Conservation (phyloP, 2,329 filamentous ascomycete genomes). For the Colletotrichum tropicale region DNA sequence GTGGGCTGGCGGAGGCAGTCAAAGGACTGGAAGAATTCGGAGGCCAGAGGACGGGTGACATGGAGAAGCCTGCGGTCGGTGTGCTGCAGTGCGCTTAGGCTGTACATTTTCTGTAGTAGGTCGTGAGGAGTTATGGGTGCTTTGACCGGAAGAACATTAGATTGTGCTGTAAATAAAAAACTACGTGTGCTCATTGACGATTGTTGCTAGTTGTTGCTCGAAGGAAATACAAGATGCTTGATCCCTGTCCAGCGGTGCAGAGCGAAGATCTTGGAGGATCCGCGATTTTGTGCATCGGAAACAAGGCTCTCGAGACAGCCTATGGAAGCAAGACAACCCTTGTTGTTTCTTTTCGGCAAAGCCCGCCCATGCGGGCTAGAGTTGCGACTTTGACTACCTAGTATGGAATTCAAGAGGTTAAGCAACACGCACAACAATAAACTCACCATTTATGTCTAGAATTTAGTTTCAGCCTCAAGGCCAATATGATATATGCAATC, state of each 20-base stretch:
- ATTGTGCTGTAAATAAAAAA: not conserved
- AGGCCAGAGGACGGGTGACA: not conserved
- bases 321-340: not conserved
- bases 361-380: not conserved
- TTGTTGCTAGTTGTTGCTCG: not conserved
- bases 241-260: not conserved
- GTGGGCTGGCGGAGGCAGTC: not conserved
- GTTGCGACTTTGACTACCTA: not conserved
- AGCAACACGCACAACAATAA: not conserved
- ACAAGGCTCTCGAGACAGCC: not conserved
- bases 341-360: not conserved
- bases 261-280: not conserved
- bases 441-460: not conserved
- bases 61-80: not conserved
- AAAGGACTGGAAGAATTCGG: not conserved
- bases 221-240: not conserved
- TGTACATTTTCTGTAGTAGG: not conserved
- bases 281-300: not conserved
- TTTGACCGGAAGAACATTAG: not conserved
- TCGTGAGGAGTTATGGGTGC: not conserved
- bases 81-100: not conserved
- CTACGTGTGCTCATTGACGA: not conserved
- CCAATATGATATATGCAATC: rapidly evolving
- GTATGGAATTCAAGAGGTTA: not conserved
- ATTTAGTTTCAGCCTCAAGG: not conserved